Percentiles rank a stretch among this genome's conserved stretches.
Conservation (phyloP, 2,329 filamentous ascomycete genomes). For the Talaromyces sp. region DNA sequence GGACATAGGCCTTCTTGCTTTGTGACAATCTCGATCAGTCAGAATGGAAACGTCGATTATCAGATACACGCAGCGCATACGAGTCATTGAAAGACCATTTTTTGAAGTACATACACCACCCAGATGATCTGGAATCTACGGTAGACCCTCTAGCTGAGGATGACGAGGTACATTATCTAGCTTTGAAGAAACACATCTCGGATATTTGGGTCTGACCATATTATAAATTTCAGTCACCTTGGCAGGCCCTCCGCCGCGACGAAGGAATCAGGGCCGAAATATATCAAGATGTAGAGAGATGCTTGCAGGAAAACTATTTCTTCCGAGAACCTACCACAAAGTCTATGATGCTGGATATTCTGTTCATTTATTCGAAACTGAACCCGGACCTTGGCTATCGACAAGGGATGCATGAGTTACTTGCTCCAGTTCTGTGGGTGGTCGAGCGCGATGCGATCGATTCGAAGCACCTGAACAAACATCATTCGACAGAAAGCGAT, state of each 20-base stretch:
- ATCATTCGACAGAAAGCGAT: slow-evolving; percentile 25
- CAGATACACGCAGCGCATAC: slow-evolving; percentile 69
- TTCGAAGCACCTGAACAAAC: slow-evolving; percentile 25
- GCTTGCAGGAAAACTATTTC: slow-evolving; percentile 82
- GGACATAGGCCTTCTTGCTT: slow-evolving; percentile 66
- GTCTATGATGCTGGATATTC: slow-evolving; percentile 73
- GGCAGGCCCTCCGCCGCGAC: slow-evolving; percentile 80
- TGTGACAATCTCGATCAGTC: slow-evolving; percentile 61
- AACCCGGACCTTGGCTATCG: slow-evolving; percentile 83
- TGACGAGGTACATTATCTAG: slow-evolving; percentile 47
- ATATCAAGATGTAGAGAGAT: slow-evolving; percentile 84
- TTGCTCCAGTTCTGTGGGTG: slow-evolving; percentile 83
- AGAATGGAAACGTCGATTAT: slow-evolving; percentile 63
- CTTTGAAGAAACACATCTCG: slow-evolving; percentile 30
- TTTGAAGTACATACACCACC: slow-evolving; percentile 75
- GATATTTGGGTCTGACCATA: slow-evolving; percentile 16
- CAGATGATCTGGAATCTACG: slow-evolving; percentile 68
- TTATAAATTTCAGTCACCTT: slow-evolving; percentile 64
- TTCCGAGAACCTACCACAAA: slow-evolving; percentile 79
- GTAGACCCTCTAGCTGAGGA: slow-evolving; percentile 85
- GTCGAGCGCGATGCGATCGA: slow-evolving; percentile 76
- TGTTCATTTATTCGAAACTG: slow-evolving; percentile 93
- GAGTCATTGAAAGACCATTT: slow-evolving; percentile 65
- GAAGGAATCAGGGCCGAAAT: slow-evolving; percentile 83
- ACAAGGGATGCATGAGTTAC: slow-evolving; percentile 97